A percentile compares a stretch with the other conserved stretches of the same genome.
Conservation (phyloP, 805 yeast genomes). For the Cyberlindnera mycetangii region DNA sequence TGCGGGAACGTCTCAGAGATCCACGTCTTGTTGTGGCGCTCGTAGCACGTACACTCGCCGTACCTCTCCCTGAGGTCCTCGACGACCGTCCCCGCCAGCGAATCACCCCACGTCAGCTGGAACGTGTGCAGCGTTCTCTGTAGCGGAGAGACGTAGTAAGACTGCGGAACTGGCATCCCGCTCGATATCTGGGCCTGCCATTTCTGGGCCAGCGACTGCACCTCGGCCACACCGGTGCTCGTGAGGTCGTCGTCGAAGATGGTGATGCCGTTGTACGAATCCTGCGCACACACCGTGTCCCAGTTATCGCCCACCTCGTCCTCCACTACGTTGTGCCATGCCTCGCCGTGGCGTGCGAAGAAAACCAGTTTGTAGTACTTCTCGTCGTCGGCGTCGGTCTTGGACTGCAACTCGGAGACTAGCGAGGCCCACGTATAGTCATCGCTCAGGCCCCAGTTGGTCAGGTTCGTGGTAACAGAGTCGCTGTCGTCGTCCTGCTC, state of each 20-base stretch:
- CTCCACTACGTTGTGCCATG: conserved; percentile 12
- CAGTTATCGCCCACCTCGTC: conserved; percentile 6
- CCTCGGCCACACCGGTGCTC: conserved; percentile 3
- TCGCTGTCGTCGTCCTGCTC: conserved; percentile 1
- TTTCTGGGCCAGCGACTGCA: neutral
- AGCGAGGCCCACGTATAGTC: conserved; percentile 3
- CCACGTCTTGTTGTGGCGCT: conserved; percentile 12
- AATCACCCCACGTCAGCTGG: conserved; percentile 12
- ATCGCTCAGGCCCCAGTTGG: conserved; percentile 3
- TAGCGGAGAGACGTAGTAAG: conserved; percentile 13
- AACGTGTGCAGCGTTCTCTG: conserved; percentile 15
- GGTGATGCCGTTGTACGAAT: conserved; percentile 3
- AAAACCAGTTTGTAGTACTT: conserved; percentile 8
- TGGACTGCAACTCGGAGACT: neutral
- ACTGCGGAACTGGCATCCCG: conserved; percentile 8
- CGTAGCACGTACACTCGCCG: conserved; percentile 9
- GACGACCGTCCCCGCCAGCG: neutral
- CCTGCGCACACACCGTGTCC: conserved; percentile 4
- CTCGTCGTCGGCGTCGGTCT: neutral
- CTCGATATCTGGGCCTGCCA: conserved; percentile 5
- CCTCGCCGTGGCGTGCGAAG: conserved; percentile 14
- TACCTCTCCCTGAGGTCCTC: conserved; percentile 15
- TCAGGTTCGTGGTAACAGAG: conserved; percentile 2
- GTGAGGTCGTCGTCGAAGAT: conserved; percentile 13
- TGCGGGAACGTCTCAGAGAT: conserved; percentile 5